phyloP scores from a whole-genome alignment of 2,329 filamentous ascomycete genomes.

The Botryosphaeria dothidea region DNA sequence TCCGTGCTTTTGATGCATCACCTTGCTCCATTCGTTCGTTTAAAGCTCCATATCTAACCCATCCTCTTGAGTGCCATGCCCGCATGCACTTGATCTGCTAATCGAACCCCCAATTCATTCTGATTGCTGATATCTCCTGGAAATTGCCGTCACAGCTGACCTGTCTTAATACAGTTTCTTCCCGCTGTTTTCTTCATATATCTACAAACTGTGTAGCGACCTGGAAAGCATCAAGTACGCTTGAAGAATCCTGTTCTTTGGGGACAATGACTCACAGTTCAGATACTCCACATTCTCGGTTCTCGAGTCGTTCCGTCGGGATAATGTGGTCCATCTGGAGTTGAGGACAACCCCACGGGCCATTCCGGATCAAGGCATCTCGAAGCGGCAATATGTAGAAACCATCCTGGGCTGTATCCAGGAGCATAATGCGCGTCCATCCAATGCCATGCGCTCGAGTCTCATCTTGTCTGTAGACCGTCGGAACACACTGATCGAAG shows the following conservation, averaged over 20 bases:
- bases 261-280: slow-evolving; percentile 33
- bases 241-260: slow-evolving; percentile 31
- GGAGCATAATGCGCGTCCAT: slow-evolving; percentile 45
- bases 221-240: slow-evolving; percentile 60
- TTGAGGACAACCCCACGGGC: slow-evolving; percentile 76
- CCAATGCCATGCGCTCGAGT: slow-evolving; percentile 55
- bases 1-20: background rate
- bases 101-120: too few species aligned
- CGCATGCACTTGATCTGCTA: too few species aligned
- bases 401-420: slow-evolving; percentile 67
- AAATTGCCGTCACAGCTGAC: background rate
- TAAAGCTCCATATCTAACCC: too few species aligned
- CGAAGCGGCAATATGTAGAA: slow-evolving; percentile 64
- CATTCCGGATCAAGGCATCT: slow-evolving; percentile 55
- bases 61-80: too few species aligned
- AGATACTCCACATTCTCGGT: slow-evolving; percentile 65
- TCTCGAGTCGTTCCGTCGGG: slow-evolving; percentile 57
- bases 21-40: background rate
- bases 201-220: slow-evolving; percentile 73
- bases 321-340: slow-evolving; percentile 77
- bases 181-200: slow-evolving; percentile 75
- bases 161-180: slow-evolving; percentile 62
- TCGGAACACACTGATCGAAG: slow-evolving; percentile 59
- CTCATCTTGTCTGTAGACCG: slow-evolving; percentile 78
- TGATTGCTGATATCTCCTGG: background rate